Conservation (phyloP, 495 filamentous ascomycete genomes). For the Darksidea phi region DNA sequence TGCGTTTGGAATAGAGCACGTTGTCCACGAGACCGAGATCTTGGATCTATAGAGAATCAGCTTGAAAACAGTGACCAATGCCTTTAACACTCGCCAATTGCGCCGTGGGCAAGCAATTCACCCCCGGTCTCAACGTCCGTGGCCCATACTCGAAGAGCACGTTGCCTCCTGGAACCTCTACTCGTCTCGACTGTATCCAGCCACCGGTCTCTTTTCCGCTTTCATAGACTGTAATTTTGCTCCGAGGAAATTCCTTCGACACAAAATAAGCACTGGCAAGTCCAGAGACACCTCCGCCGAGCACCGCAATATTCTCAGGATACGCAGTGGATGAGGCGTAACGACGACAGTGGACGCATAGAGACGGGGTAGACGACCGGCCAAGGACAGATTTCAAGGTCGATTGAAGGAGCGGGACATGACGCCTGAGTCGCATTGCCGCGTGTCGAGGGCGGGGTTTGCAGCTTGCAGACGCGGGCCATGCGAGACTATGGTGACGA, state of each 20-base stretch:
- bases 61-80: background rate
- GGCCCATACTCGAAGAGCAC: conserved; percentile 85
- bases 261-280: conserved; percentile 78
- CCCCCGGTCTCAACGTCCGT: conserved; percentile 63
- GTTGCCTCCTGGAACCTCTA: conserved; percentile 58
- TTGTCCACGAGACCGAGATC: conserved; percentile 62
- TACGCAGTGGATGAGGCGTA: conserved; percentile 1
- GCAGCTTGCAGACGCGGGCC: background rate
- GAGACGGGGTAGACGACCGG: conserved; percentile 15
- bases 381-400: conserved; percentile 24
- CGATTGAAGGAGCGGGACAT: conserved; percentile 30
- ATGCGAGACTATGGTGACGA: background rate
- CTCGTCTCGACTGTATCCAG: conserved; percentile 71
- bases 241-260: conserved; percentile 56
- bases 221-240: conserved; percentile 77
- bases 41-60: conserved; percentile 52
- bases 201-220: conserved; percentile 67
- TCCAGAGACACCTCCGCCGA: conserved; percentile 90
- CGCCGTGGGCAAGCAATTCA: conserved; percentile 39
- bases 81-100: conserved; percentile 15
- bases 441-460: conserved; percentile 9
- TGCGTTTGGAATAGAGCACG: conserved; percentile 56
- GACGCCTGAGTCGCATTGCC: conserved; percentile 35
- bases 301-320: conserved; percentile 60
- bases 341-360: conserved; percentile 20